Base-by-base conservation (phyloP, 2,329 filamentous ascomycete species). In the Lasiodiplodia sp. region DNA sequence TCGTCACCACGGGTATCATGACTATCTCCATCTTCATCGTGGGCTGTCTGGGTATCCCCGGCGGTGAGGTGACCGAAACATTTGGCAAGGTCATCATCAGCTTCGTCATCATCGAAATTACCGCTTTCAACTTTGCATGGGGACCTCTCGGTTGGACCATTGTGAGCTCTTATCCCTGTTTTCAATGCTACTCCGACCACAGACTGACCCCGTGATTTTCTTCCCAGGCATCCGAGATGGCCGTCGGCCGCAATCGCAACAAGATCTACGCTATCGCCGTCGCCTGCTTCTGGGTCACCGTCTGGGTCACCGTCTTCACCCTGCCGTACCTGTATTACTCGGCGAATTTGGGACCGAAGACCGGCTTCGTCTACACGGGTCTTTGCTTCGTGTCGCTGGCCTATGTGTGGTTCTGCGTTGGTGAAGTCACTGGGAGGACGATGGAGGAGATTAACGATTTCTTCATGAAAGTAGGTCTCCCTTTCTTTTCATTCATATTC, bases 191-290 rank as follows among this genome's bases (percentile, higher is more conserved):
- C 52, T 47, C 37, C 4, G 6, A 25, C 31, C 14, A 31, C 34
- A 81, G 34, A 2, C 58, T 63, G 12, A 63, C 58, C 44, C 44
- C 7, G 18, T 14, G 31, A 8, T 21, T 21, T 7, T 4, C 18
- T 28, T 28, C 11, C 28, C 5, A 64, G 71, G 74, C 75, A 1
- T 80, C 78, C 3, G 83, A 86, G 70, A 82, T 84, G 79, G 80
- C 83, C 0, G 82, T 84, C 28, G 83, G 83, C 4, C 79, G 78
- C 16, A 85, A 86, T 73, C 76, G 81, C 60, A 83, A 83, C 72
- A 83, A 84, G 72, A 84, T 83, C 70, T 80, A 77, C n/a, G 76
- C 80, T 10, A 76, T 79, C 4, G 77, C 82, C 0, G 80, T 85
- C 0, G 81, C 76, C 3, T 78, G 75, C 5, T 85, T 85, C 75